Base-by-base conservation (phyloP, 345 rosid species). In the Citrus sp. region DNA sequence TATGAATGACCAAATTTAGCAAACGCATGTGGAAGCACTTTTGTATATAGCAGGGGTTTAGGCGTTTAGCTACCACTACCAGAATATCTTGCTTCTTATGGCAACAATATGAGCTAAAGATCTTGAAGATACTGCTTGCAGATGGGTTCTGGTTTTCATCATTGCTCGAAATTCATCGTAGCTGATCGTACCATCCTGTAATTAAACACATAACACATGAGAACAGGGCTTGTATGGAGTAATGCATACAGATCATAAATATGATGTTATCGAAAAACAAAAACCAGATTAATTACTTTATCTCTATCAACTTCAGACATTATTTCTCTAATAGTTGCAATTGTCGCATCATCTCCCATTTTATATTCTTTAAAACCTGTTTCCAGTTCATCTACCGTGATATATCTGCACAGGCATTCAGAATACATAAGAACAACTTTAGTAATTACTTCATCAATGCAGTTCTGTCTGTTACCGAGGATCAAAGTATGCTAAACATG, bases 311-410 rank as follows among this genome's bases (percentile, higher is more conserved):
- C 99, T 89, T 96, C 98, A 2, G 93, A 89, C 46, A 95, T 85
- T 73, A 96, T 94, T 55, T 96, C 94, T 77, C 85, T 96, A 78
- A 96, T 91, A 4, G 96, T 4, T 2, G 16, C 16, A 42, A 42
- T 42, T 1, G 18, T 92, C 22, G 72, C 88, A 70, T 86, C 86
- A 65, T 92, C 97, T 55, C 92, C 97, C 92, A 92, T 92, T 67
- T 91, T 94, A 74, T 96, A 87, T 35, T 90, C 98, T 84, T 88
- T 89, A 90, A 96, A 77, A n/a, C 93, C 97, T 0, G 78, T 77
- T 87, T 89, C 94, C 70, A 96, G 77, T 75, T 96, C 98, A 78
- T 96, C 98, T 67, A 81, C 90, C 7, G 98, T 96, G 75, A 96
- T 92, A 83, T 82, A 91, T 76, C 97, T 93, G 90, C 21, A 67